Evolutionary conservation across 2,329 filamentous ascomycete genomes (phyloP), one percentile per base, ranked within the genome.

Genomic region (Penicillium sp.): DNA sequence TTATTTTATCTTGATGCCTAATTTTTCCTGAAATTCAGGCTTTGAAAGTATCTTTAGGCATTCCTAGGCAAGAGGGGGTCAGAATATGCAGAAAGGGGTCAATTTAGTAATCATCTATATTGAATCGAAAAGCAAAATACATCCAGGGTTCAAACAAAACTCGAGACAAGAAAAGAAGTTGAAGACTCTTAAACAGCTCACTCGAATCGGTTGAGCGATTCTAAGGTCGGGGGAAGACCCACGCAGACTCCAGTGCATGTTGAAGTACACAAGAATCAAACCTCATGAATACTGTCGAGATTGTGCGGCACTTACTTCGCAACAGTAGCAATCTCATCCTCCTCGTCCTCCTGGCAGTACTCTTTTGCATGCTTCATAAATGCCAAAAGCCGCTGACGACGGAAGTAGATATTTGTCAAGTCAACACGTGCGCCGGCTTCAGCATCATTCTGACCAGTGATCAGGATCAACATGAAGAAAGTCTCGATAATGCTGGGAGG

Each of bases 401-500:
- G 58, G 19, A 64, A 57, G 37, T 69, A 67, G 1, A 73, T 65
- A 37, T 64, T 61, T 11, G 66, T 61, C 40, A 71, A 57, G 11
- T 66, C 63, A 3, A 65, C 43, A 9, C 64, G 66, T 18, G 59
- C 63, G 18, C 54, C 64, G 24, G 58, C 63, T 31, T 73, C 69
- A 2, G 63, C 63, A 36, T 68, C 60, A 46, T 74, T 74, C 55
- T 76, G 70, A 2, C 73, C 71, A 4, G 71, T 70, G 44, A 75
- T 69, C 3, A 75, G 58, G 31, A 74, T 68, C 33, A 75, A 60
- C 68, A 71, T 74, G 52, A 75, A 66, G 64, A 74, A 76, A 0
- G 68, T 67, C 55, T 75, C 73, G 40, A 76, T 68, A 19, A 76
- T 69, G 54, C 72, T 76, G 13, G 73, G 72, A 3, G 73, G 72